Conservation (phyloP, 805 yeast species). For the Nematodospora valgi region DNA sequence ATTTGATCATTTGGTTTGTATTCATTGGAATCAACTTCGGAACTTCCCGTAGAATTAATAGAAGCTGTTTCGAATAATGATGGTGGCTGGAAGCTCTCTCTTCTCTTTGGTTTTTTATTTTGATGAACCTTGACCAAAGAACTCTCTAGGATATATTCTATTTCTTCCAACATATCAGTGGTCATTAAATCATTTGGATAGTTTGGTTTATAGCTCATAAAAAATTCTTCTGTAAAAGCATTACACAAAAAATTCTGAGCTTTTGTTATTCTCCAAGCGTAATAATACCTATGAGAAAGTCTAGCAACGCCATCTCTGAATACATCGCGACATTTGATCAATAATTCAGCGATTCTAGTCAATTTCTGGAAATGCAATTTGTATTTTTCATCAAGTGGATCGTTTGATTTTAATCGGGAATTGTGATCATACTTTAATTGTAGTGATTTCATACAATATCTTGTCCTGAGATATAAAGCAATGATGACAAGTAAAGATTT, state of each 20-base stretch:
- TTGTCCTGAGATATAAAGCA: conserved; percentile 21
- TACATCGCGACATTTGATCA: conserved; percentile 11
- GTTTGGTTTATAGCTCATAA: conserved; percentile 11
- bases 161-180: conserved; percentile 18
- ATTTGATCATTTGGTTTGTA: conserved; percentile 13
- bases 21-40: conserved; percentile 8
- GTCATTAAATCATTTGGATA: conserved; percentile 8
- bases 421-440: conserved; percentile 12
- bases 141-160: conserved; percentile 19
- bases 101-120: conserved; percentile 2
- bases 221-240: conserved; percentile 26
- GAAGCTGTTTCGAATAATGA: neutral
- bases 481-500: conserved; percentile 24
- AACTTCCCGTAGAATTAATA: conserved; percentile 3
- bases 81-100: neutral
- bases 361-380: conserved; percentile 9
- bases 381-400: conserved; percentile 8
- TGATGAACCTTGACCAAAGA: conserved; percentile 15
- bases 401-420: conserved; percentile 3
- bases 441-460: conserved; percentile 5
- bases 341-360: conserved; percentile 8
- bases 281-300: conserved; percentile 56
- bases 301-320: conserved; percentile 26
- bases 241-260: conserved; percentile 45
- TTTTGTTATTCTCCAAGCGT: conserved; percentile 66